Percentiles rank a stretch among this genome's conserved stretches.
phyloP scores from a whole-genome alignment of 371 early-diverging fungal species.

The Apophysomyces trapeziformis region DNA sequence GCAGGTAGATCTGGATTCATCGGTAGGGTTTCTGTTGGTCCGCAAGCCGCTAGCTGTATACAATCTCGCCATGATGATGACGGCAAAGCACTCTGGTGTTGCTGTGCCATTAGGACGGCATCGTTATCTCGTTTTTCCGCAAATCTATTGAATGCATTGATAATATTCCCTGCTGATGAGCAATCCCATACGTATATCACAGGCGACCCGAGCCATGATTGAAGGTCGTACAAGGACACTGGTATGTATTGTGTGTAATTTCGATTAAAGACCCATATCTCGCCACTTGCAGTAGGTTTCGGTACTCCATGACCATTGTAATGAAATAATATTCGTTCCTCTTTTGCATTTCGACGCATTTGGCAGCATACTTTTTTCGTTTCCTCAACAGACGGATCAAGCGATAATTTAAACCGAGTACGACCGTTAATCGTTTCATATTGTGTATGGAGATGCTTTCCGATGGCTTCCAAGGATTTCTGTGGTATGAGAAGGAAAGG shows the following conservation, averaged over 20 bases:
- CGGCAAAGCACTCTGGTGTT: conserved; percentile 38
- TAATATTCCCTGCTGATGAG: conserved; percentile 90
- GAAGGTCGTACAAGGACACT: conserved; percentile 87
- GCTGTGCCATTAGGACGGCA: conserved; percentile 39
- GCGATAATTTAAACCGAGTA: conserved; percentile 83
- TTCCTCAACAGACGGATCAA: conserved; percentile 93
- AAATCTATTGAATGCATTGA: conserved; percentile 87
- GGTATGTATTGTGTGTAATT: conserved; percentile 98
- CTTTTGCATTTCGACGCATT: conserved; percentile 86
- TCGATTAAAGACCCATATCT: conserved; percentile 98
- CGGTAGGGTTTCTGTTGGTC: conserved; percentile 84
- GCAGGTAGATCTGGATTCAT: conserved; percentile 95
- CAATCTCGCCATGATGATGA: conserved; percentile 76
- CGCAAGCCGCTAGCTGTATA: conserved; percentile 95
- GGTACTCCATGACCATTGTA: conserved; percentile 99
- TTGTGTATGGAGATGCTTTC: conserved; percentile 88
- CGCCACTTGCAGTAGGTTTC: conserved; percentile 92
- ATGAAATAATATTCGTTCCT: conserved; percentile 94
- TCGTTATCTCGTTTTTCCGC: conserved; percentile 87
- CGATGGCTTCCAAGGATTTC: conserved; percentile 88
- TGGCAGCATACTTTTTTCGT: conserved; percentile 86
- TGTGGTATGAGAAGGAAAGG: conserved; percentile 80
- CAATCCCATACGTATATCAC: conserved; percentile 97
- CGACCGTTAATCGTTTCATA: conserved; percentile 92
- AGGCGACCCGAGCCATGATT: conserved; percentile 95